Percentiles rank a stretch among this genome's conserved stretches.
phyloP scores from a whole-genome alignment of 805 yeast genomes.

The Sungouiella thailandica region DNA sequence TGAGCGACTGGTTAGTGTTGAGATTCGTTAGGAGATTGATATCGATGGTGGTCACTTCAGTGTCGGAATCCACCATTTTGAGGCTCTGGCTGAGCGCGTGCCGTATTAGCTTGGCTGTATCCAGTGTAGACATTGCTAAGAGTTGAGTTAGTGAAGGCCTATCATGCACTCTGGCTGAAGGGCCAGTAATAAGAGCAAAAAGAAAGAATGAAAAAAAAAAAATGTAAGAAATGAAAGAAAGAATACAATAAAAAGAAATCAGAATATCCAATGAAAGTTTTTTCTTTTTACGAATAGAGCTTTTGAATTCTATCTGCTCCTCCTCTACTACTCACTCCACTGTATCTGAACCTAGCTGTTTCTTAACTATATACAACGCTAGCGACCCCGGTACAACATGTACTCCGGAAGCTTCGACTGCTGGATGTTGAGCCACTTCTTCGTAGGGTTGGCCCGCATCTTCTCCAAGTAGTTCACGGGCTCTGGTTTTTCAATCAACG shows the following conservation, averaged over 20 bases:
- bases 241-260: too few relatives aligned
- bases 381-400: conserved; percentile 60
- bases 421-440: conserved; percentile 52
- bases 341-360: too few relatives aligned
- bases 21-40: conserved; percentile 48
- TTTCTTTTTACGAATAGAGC: too few relatives aligned
- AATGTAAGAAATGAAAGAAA: too few relatives aligned
- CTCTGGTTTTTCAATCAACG: conserved; percentile 45
- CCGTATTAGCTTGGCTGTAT: conserved; percentile 22
- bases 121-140: conserved; percentile 15
- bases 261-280: too few relatives aligned
- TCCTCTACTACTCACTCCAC: too few relatives aligned
- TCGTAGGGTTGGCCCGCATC: conserved; percentile 57
- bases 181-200: too few relatives aligned
- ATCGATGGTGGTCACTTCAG: conserved; percentile 38
- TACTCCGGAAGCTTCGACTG: conserved; percentile 49
- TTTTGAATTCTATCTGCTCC: too few relatives aligned
- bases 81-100: conserved; percentile 28
- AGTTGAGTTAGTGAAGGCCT: too few relatives aligned
- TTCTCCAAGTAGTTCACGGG: conserved; percentile 50
- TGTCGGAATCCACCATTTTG: conserved; percentile 34
- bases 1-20: conserved; percentile 55
- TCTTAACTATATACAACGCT: too few relatives aligned
- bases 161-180: too few relatives aligned
- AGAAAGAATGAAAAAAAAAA: too few relatives aligned